These are phyloP conservation scores for Juglanconis juglandina DNA, from an alignment of 2,329 filamentous ascomycete genomes.

Conservation along the genomic window DNA sequence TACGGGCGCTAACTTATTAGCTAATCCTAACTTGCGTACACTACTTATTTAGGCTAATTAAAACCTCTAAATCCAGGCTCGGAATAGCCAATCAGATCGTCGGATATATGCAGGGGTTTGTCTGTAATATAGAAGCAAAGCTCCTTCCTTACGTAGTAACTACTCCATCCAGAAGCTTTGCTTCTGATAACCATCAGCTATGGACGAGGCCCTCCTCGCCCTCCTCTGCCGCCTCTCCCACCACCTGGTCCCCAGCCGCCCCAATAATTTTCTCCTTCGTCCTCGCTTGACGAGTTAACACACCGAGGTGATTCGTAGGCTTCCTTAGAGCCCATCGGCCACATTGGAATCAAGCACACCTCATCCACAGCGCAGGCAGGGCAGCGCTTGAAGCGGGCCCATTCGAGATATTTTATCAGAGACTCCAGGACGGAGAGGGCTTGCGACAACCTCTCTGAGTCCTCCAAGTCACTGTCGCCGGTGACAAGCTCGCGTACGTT, in stretches of 20 bases:
- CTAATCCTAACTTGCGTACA: no score
- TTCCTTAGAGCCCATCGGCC: constrained; percentile 19
- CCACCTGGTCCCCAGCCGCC: constrained; percentile 8
- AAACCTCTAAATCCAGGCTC: no score
- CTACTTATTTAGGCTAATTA: no score
- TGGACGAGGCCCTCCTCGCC: neutral
- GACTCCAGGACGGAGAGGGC: constrained; percentile 2
- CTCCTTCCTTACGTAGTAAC: no score
- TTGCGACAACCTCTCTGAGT: neutral
- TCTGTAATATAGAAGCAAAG: no score
- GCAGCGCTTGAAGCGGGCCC: constrained; percentile 23
- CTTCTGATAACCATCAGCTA: neutral
- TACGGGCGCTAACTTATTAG: no score
- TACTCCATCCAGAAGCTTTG: no score
- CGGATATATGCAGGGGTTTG: no score
- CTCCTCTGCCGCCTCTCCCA: constrained; percentile 1
- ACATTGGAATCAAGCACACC: constrained; percentile 22
- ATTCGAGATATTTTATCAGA: constrained; percentile 15
- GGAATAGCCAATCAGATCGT: no score
- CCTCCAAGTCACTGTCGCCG: neutral
- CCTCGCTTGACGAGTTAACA: constrained; percentile 15
- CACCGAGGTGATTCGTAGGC: constrained; percentile 20
- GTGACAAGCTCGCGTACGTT: constrained; percentile 24
- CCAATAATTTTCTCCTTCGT: constrained; percentile 18
- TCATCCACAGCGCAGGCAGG: constrained; percentile 18